These are phyloP conservation scores for Fibroporia radiculosa DNA, from an alignment of 768 basidiomycete genomes.

Conservation along the genomic window DNA sequence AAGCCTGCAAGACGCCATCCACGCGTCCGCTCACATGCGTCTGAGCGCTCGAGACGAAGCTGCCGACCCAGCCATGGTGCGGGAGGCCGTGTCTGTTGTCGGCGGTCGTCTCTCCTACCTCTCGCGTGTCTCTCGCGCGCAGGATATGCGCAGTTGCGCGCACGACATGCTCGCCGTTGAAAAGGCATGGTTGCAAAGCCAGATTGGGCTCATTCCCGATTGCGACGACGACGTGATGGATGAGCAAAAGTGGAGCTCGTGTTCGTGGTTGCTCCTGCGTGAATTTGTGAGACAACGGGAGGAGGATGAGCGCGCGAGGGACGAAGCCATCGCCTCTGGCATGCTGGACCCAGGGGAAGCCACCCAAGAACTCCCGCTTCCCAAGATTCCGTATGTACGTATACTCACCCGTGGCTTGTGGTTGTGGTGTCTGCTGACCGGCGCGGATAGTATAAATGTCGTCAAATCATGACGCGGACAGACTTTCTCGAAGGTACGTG, in stretches of 20 bases:
- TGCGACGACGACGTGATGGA: constrained; percentile 88
- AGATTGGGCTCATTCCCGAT: constrained; percentile 75
- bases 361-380: constrained; percentile 43
- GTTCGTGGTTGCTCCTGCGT: constrained; percentile 70
- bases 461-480: constrained; percentile 76
- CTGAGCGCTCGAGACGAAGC: constrained; percentile 26
- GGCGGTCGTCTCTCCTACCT: constrained; percentile 81
- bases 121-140: constrained; percentile 52
- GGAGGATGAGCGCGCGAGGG: constrained; percentile 37
- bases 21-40: constrained; percentile 50
- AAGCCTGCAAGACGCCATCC: constrained; percentile 44
- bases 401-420: constrained; percentile 7
- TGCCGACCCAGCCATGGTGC: constrained; percentile 29
- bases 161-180: constrained; percentile 59
- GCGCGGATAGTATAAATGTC: constrained; percentile 49
- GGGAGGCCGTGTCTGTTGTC: constrained; percentile 49
- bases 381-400: constrained; percentile 54
- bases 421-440: constrained; percentile 1
- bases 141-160: constrained; percentile 60
- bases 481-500: constrained; percentile 71
- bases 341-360: constrained; percentile 27
- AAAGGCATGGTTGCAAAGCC: constrained; percentile 72
- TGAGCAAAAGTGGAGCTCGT: constrained; percentile 83
- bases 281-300: constrained; percentile 61
- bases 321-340: constrained; percentile 30